Evolutionary conservation across 163 green algal species (phyloP), one percentile per base, ranked within the genome.

Genomic region (Scenedesmus sp.): DNA sequence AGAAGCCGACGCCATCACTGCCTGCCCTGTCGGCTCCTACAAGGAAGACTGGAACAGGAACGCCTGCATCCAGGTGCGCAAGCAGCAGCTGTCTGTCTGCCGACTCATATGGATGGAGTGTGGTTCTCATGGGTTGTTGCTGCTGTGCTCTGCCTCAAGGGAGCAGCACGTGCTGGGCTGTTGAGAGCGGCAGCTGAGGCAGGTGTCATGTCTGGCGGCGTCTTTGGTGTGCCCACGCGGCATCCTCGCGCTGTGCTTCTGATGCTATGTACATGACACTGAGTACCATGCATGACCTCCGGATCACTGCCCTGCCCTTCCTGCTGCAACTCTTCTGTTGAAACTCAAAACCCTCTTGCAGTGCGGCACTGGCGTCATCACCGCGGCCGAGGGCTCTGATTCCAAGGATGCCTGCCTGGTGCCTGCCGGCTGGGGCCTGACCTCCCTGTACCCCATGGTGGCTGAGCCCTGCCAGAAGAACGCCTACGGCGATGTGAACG

Each of bases 21-120:
- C 42, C 16, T 83, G 33, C 40, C 22, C 42, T 15, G 37, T 51
- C 10, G 20, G 37, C 37, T 49, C 33, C 16, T 49, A 83, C 33
- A 46, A 83, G 76, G 30, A 40, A 2, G 76, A 83, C 6, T 83
- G 76, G 76, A 83, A 83, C 76, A 30, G 76, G 15, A 83, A 83
- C 76, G 22, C 22, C 5, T 72, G 59, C 24, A 72, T 12, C 5
- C 20, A 33, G 59, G 59, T 72, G 59, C 59, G 59, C 3, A 1
- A 46, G 33, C 12, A 12, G 24, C 16, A n/a, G 13, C 30, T 18
- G 68, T 18, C 10, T 26, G 15, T 10, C 12, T 44, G n/a, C 68
- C 30, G n/a, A 79, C n/a, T 40, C n/a, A n/a, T n/a, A n/a, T n/a
- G n/a, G n/a, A n/a, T n/a, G n/a, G n/a, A n/a, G n/a, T n/a, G n/a